phyloP scores from a whole-genome alignment of 2,329 filamentous ascomycete genomes.

The Calonectria pauciramosa region DNA sequence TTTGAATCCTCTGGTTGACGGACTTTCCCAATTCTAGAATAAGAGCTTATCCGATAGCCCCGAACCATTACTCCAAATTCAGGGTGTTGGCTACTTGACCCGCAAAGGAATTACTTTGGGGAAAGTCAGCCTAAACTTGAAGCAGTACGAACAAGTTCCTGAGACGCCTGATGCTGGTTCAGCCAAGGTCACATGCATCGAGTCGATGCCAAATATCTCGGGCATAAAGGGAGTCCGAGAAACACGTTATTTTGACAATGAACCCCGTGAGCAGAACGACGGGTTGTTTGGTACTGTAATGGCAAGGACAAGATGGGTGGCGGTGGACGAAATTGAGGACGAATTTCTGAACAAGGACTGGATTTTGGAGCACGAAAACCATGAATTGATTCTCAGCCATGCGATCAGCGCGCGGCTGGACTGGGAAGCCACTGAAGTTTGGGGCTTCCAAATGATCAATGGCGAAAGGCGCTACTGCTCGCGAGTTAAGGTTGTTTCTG shows the following conservation, averaged over 20 bases:
- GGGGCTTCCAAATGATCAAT: constrained; percentile 70
- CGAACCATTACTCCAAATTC: constrained; percentile 45
- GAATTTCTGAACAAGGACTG: constrained; percentile 67
- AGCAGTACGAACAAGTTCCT: constrained; percentile 64
- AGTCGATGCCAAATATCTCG: constrained; percentile 80
- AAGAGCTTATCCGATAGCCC: no score
- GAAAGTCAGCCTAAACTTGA: constrained; percentile 75
- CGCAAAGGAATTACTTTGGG: constrained; percentile 80
- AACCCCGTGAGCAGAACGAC: constrained; percentile 76
- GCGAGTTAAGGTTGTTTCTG: constrained; percentile 66
- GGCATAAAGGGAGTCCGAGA: constrained; percentile 76
- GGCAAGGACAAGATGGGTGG: constrained; percentile 59
- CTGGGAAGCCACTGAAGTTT: constrained; percentile 70
- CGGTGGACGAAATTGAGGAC: no score
- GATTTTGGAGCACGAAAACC: constrained; percentile 67
- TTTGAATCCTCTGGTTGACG: no score
- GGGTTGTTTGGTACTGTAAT: constrained; percentile 82
- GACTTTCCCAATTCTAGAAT: no score
- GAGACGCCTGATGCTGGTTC: constrained; percentile 54
- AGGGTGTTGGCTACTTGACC: constrained; percentile 78
- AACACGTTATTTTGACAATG: constrained; percentile 65
- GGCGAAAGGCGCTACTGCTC: constrained; percentile 67
- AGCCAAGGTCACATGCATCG: constrained; percentile 69
- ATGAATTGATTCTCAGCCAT: constrained; percentile 74
- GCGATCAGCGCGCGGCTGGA: constrained; percentile 67